Base-by-base conservation (phyloP, 176 grass and related monocot species). In the Carex parvula region DNA sequence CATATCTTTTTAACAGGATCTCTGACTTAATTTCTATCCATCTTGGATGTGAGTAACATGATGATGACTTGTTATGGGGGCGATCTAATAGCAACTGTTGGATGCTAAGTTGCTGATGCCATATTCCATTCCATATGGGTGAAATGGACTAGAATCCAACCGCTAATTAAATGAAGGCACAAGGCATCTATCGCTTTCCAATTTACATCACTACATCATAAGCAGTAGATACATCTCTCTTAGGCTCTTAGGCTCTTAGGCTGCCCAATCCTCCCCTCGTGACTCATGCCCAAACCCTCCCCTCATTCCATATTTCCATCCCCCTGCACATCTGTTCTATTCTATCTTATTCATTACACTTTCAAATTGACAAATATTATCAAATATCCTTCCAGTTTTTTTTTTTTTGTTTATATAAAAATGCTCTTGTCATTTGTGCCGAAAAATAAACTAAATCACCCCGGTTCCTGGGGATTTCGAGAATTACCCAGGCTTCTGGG, bases 61-160 rank as follows among this genome's bases (percentile, higher is more conserved):
- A 42, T 21, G 18, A 46, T 13, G 70, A 52, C 37, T 22, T 29
- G 26, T 6, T 75, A 75, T 75, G 37, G 70, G 70, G 35, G 70
- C 3, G 8, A 68, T 11, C 15, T 57, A 65, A 30, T 3, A 12
- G 0, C 61, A 42, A 32, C 32, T 74, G 70, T 74, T 74, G 18
- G 17, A 75, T 52, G 37, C 41, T 52, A 46, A 66, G 26, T 35
- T 64, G 62, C 29, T 66, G 64, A 66, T 66, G 30, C 1, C 7
- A 62, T 62, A 17, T 17, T n/a, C 0, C 29, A 65, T 32, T 8
- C 29, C 29, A 66, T 35, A 16, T 66, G 46, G 2, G 20, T 46
- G 70, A 75, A 75, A 75, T 52, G 21, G 70, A 75, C 70, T 21
- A 75, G 8, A 52, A 75, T 75, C 70, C 70, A 46, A 52, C 39